Base-by-base conservation (phyloP, 257 asterid species). In the Phtheirospermum japonicum region DNA sequence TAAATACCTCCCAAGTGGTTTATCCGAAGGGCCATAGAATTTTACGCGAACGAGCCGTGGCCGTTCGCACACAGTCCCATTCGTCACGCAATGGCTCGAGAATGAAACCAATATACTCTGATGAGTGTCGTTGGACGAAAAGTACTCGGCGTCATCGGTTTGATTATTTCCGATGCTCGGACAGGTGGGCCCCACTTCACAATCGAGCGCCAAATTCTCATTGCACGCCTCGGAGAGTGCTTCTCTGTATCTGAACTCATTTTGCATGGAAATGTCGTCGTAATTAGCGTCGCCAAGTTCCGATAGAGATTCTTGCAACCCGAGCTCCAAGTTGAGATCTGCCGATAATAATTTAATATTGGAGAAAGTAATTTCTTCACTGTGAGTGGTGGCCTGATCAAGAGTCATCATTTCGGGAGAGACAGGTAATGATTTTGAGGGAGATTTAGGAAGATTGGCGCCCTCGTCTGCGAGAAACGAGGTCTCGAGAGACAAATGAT, bases 381-480 rank as follows among this genome's bases (percentile, higher is more conserved):
- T 23, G 3, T 23, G 28, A 23, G 28, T 23, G 28, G 28, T 23
- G 28, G 1, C 28, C 28, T 23, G 1, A 23, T 23, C 3, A 3
- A 1, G 28, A 23, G 28, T 23, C 28, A 23, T 23, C 28, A 3
- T 23, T 23, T 23, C 58, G 13, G 33, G 31, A 52, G 57, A 13
- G 42, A 57, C 42, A 64, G 49, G 23, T 51, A 83, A 60, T 10
- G 84, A 63, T 39, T 71, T 71, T 28, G 64, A 37, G 42, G 75
- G 69, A 54, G 48, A 20, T 72, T 78, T 76, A 37, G 97, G 97
- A 63, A 93, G 86, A 57, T 78, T 77, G 50, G 99, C 95, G 37
- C 99, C 99, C 84, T 93, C 99, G 42, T 93, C 97, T 46, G 88
- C 88, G 64, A 93, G 94, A 75, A 87, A 93, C 1, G 97, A 93